These are phyloP conservation scores for Cutaneotrichosporon sp. DNA, from an alignment of 1,284 basidiomycete species.

Conservation along the genomic window DNA sequence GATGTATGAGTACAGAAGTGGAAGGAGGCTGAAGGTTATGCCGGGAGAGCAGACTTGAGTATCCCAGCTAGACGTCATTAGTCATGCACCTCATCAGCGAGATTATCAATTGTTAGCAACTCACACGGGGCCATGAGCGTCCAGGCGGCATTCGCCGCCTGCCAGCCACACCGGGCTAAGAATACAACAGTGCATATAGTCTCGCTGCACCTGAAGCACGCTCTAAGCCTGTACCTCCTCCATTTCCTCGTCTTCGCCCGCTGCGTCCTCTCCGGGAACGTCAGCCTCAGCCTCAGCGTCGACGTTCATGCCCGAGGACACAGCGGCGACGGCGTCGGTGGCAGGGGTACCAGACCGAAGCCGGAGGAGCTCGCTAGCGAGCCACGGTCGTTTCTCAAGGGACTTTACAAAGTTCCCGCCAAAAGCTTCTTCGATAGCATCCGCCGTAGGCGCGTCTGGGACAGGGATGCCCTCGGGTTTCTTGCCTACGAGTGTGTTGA, in stretches of 20 bases:
- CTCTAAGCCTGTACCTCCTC: slow-evolving; percentile 3
- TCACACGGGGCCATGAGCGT: no score
- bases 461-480: slow-evolving; percentile 18
- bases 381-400: slow-evolving; percentile 36
- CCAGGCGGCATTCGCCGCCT: no score
- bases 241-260: slow-evolving; percentile 9
- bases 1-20: no score
- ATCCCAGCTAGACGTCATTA: no score
- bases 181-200: slow-evolving; percentile 3
- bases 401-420: slow-evolving; percentile 26
- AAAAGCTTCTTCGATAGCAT: slow-evolving; percentile 23
- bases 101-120: no score
- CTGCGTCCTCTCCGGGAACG: background rate
- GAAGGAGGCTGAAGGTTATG: no score
- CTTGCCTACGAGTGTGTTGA: slow-evolving; percentile 14
- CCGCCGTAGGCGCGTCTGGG: slow-evolving; percentile 15
- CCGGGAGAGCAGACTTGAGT: no score
- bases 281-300: slow-evolving; percentile 2
- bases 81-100: no score
- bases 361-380: slow-evolving; percentile 27
- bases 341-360: slow-evolving; percentile 9
- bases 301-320: background rate
- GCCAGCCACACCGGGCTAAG: no score
- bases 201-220: no score
- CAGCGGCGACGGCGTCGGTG: slow-evolving; percentile 1